Conservation (phyloP, 768 basidiomycete species). For the Hericium rajendrae region DNA sequence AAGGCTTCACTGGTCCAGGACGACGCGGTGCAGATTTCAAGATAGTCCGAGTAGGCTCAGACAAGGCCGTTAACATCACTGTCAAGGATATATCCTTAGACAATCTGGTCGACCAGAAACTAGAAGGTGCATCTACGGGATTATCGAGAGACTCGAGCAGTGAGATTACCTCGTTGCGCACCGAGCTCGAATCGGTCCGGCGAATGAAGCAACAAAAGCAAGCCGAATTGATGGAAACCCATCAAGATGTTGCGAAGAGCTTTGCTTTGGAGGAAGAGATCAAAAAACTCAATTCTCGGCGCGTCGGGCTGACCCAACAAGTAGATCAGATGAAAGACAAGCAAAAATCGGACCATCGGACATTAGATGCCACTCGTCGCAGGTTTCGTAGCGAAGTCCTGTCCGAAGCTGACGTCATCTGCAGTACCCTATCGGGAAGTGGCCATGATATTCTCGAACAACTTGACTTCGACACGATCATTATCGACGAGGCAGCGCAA, state of each 20-base stretch:
- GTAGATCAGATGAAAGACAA: constrained; percentile 76
- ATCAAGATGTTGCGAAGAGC: constrained; percentile 46
- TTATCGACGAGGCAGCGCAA: constrained; percentile 98
- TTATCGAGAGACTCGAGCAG: constrained; percentile 42
- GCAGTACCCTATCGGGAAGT: constrained; percentile 85
- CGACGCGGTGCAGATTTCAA: constrained; percentile 51
- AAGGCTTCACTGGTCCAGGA: constrained; percentile 53
- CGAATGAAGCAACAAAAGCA: constrained; percentile 46
- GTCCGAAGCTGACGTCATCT: constrained; percentile 85
- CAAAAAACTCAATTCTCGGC: constrained; percentile 49
- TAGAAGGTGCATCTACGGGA: constrained; percentile 34
- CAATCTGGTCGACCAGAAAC: constrained; percentile 69
- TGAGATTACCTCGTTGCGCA: constrained; percentile 48
- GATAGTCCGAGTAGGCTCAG: constrained; percentile 84
- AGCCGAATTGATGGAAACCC: constrained; percentile 45
- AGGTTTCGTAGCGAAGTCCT: constrained; percentile 69
- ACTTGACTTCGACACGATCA: constrained; percentile 88
- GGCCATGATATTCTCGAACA: constrained; percentile 80
- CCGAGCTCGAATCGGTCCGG: constrained; percentile 66
- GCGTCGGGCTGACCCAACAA: constrained; percentile 54
- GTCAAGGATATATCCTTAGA: constrained; percentile 86
- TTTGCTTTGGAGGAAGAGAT: constrained; percentile 65
- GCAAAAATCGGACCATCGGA: constrained; percentile 68
- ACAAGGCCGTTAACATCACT: constrained; percentile 62
- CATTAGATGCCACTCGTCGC: constrained; percentile 74